Conservation (phyloP, 176 grass and related monocot genomes). For the Eremochloa ophiuroides region DNA sequence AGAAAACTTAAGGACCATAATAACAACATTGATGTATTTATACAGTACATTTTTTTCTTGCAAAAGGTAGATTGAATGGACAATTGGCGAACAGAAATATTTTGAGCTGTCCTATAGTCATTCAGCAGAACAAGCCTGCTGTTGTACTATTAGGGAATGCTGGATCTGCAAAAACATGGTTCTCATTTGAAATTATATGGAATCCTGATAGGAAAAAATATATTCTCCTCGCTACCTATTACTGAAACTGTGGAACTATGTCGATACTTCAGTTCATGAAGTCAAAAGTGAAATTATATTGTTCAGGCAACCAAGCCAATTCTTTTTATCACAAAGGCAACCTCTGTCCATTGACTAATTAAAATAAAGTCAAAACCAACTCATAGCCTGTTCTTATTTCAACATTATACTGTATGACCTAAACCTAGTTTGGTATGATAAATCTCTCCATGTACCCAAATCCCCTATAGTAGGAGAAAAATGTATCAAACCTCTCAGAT, state of each 20-base stretch:
- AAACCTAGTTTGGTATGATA: not conserved
- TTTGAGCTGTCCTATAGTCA: not conserved
- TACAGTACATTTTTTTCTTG: not conserved
- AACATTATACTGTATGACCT: not conserved
- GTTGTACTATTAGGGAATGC: not conserved
- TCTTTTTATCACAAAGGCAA: too few relatives aligned
- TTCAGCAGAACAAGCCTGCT: slow-evolving; percentile 3
- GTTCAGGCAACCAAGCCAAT: not conserved
- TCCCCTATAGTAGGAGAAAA: not conserved
- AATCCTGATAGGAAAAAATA: not conserved
- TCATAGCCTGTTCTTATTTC: not conserved
- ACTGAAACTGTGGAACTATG: not conserved
- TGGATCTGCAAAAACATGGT: not conserved
- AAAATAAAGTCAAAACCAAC: not conserved
- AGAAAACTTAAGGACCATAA: slow-evolving; percentile 14
- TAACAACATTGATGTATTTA: not conserved
- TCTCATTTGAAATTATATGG: not conserved
- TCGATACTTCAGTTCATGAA: not conserved
- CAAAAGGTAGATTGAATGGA: not conserved
- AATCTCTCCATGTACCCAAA: not conserved
- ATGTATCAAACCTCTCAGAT: not conserved
- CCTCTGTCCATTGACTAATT: not conserved
- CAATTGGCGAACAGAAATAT: not conserved
- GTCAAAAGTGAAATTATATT: not conserved
- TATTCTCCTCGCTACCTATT: not conserved